Conservation (phyloP, 2,329 filamentous ascomycete genomes). For the Cladosporium sp. region DNA sequence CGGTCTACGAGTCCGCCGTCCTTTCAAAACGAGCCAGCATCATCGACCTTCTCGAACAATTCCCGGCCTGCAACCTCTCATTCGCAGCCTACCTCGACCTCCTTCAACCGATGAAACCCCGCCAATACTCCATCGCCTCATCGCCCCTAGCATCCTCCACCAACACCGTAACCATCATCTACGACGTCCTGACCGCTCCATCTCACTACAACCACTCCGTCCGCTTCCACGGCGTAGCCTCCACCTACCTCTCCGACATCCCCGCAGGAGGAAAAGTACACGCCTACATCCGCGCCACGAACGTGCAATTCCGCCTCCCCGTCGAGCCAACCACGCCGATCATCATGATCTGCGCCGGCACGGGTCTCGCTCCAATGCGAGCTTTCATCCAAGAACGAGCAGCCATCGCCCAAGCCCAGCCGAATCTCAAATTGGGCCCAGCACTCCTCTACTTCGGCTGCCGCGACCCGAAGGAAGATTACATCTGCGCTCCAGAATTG, state of each 20-base stretch:
- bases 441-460: conserved; percentile 30
- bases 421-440: conserved; percentile 20
- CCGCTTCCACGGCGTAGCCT: conserved; percentile 36
- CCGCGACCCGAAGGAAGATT: conserved; percentile 45
- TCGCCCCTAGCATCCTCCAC: conserved; percentile 16
- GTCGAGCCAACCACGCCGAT: conserved; percentile 42
- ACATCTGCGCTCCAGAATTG: conserved; percentile 27
- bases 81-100: conserved; percentile 48
- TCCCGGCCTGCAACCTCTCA: conserved; percentile 55
- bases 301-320: conserved; percentile 39
- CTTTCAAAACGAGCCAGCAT: conserved; percentile 41
- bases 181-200: conserved; percentile 46
- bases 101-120: conserved; percentile 22
- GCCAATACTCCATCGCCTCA: conserved; percentile 26
- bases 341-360: conserved; percentile 51
- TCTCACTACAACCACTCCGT: conserved; percentile 11
- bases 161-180: conserved; percentile 52
- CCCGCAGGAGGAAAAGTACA: conserved; percentile 35
- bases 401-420: conserved; percentile 30
- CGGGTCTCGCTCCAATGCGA: conserved; percentile 47
- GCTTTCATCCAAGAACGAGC: conserved; percentile 37
- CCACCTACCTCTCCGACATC: conserved; percentile 36
- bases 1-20: conserved; percentile 45
- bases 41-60: conserved; percentile 64
- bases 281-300: conserved; percentile 34